Base-by-base conservation (phyloP, 108 stramenopile genomes). In the Cyclostephanos invisitatus region DNA sequence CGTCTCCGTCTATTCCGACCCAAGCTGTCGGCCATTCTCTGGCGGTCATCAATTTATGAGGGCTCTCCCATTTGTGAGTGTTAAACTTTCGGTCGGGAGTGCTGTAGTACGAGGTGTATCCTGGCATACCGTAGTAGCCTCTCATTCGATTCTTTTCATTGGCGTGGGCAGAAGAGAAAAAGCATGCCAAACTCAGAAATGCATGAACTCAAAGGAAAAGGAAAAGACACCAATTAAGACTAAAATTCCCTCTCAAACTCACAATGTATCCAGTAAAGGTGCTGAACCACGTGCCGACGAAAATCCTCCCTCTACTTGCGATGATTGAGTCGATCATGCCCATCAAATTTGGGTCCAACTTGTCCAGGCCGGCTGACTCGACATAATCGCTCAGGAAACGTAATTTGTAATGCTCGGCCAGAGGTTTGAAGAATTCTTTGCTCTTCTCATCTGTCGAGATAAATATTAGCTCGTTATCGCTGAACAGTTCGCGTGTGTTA, bases 301-400 rank as follows among this genome's bases (percentile, higher is more conserved):
- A 98, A 1, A 84, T 71, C 54, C 93, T 71, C 11, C 89, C 96
- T 67, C 94, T 80, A 75, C 90, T 87, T 8, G 95, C 90, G 15
- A 98, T 83, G 73, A 97, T 87, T 5, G 89, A 87, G 66, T 98
- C 97, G 57, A 98, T 90, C 96, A 98, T 98, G 29, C 96, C 96
- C 24, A 88, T 80, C 66, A 83, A 93, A 67, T 96, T 96, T 7
- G 91, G 86, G 73, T 98, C 92, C 46, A 97, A 62, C 28, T 76
- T 81, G 10, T 70, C 74, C 61, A 96, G 65, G 7, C 63, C 73
- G 8, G 86, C 91, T 25, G 76, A 63, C 15, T 88, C 85, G 37
- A 64, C 70, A 67, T 87, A 95, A 55, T 94, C 93, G 77, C 91
- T 83, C 61, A 95, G 72, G 58, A 95, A 93, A 17, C 77, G 73